Evolutionary conservation across 331 rosid species (phyloP).

Genomic region (Cydonia oblonga): DNA sequence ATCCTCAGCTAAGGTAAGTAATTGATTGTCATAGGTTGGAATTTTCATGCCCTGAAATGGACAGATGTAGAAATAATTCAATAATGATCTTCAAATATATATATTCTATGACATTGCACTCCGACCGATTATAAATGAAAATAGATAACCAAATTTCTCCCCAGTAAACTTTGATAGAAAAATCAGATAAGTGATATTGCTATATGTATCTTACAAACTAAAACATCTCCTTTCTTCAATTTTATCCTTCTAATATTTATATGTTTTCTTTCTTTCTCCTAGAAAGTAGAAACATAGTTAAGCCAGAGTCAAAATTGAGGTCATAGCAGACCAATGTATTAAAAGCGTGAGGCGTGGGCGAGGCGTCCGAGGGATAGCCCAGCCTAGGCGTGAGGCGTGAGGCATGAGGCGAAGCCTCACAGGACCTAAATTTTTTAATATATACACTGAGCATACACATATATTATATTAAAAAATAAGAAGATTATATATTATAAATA

Average conservation of each 20-base stretch:
- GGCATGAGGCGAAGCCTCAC: too few relatives aligned
- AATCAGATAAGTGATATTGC: background rate
- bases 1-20: constrained; percentile 85
- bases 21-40: constrained; percentile 66
- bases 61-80: constrained; percentile 1
- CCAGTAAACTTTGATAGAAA: background rate
- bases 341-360: too few relatives aligned
- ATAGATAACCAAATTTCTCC: background rate
- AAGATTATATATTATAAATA: too few relatives aligned
- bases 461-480: too few relatives aligned
- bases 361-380: too few relatives aligned
- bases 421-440: too few relatives aligned
- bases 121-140: too few relatives aligned
- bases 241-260: background rate
- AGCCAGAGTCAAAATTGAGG: background rate
- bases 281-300: background rate
- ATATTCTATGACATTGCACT: background rate
- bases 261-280: background rate
- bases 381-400: too few relatives aligned
- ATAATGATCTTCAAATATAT: background rate
- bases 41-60: constrained; percentile 73
- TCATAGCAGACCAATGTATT: background rate
- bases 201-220: background rate
- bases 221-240: background rate
- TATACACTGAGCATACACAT: too few relatives aligned